phyloP scores from a whole-genome alignment of 345 rosid genomes.

The Euphorbia lathyris region DNA sequence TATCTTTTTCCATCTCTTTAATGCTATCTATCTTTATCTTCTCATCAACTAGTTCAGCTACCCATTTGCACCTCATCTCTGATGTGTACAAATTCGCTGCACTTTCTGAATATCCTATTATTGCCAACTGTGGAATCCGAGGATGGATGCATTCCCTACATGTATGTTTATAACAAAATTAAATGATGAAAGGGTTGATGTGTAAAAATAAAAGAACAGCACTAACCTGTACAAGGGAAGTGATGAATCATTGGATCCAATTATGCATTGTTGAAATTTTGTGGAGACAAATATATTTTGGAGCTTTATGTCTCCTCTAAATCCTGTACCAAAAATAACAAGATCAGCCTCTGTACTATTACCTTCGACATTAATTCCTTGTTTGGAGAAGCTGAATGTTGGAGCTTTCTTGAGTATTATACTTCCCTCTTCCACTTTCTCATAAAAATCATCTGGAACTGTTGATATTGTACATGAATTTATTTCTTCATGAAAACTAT shows the following conservation, averaged over 20 bases:
- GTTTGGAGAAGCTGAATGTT: constrained; percentile 26
- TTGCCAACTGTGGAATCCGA: constrained; percentile 38
- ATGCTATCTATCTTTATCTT: constrained; percentile 33
- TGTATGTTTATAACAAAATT: neutral
- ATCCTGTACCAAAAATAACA: constrained; percentile 44
- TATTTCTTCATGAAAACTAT: constrained; percentile 27
- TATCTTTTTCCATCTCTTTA: constrained; percentile 38
- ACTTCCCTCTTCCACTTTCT: constrained; percentile 46
- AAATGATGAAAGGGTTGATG: no score
- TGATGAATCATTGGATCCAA: constrained; percentile 25
- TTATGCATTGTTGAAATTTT: constrained; percentile 18
- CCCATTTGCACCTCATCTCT: constrained; percentile 42
- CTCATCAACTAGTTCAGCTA: constrained; percentile 33
- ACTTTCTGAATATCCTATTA: constrained; percentile 42
- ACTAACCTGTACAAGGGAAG: constrained; percentile 45
- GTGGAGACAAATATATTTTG: constrained; percentile 28
- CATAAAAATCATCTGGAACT: constrained; percentile 29
- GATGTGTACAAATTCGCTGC: constrained; percentile 35
- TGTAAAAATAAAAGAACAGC: no score
- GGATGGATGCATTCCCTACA: constrained; percentile 46
- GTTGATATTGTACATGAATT: constrained; percentile 28
- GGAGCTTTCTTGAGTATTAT: constrained; percentile 39
- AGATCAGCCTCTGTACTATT: constrained; percentile 26
- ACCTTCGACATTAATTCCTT: constrained; percentile 29
- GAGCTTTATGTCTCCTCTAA: constrained; percentile 35